phyloP scores from a whole-genome alignment of 331 rosid genomes.

The Cydonia oblonga region DNA sequence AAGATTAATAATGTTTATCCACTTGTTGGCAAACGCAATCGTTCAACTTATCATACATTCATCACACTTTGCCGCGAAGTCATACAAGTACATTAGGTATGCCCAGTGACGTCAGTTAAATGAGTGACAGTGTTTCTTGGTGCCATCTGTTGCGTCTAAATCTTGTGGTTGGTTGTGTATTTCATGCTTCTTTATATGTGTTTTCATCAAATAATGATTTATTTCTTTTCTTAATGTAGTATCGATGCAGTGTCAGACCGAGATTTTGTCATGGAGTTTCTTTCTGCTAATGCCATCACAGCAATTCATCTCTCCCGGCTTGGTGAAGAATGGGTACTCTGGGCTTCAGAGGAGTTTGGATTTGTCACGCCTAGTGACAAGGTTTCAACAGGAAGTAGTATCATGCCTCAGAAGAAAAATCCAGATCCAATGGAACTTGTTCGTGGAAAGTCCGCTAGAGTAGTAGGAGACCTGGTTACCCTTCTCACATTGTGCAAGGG shows the following conservation, averaged over 20 bases:
- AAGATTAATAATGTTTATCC: background rate
- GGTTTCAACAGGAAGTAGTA: slow-evolving; percentile 94
- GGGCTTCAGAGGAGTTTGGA: slow-evolving; percentile 98
- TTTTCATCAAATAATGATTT: slow-evolving; percentile 8
- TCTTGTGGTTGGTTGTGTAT: background rate
- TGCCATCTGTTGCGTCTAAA: background rate
- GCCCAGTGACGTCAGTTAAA: background rate
- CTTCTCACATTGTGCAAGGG: slow-evolving; percentile 93
- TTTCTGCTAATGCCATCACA: slow-evolving; percentile 77
- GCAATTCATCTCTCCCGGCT: slow-evolving; percentile 96
- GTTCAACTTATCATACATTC: background rate
- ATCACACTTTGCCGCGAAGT: background rate
- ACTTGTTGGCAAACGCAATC: background rate
- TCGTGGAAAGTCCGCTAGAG: slow-evolving; percentile 94
- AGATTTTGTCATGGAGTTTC: slow-evolving; percentile 79
- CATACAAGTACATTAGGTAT: background rate
- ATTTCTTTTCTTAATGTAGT: slow-evolving; percentile 28
- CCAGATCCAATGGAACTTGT: slow-evolving; percentile 99
- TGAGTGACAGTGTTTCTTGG: background rate
- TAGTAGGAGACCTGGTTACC: slow-evolving; percentile 77
- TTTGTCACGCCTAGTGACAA: slow-evolving; percentile 84
- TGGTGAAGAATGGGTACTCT: slow-evolving; percentile 97
- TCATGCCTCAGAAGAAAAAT: slow-evolving; percentile 99
- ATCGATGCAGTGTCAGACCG: slow-evolving; percentile 98
- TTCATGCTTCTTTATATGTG: background rate